These are phyloP conservation scores for Globisporangium apiculatum DNA, from an alignment of 352 stramenopile species.

Conservation along the genomic window DNA sequence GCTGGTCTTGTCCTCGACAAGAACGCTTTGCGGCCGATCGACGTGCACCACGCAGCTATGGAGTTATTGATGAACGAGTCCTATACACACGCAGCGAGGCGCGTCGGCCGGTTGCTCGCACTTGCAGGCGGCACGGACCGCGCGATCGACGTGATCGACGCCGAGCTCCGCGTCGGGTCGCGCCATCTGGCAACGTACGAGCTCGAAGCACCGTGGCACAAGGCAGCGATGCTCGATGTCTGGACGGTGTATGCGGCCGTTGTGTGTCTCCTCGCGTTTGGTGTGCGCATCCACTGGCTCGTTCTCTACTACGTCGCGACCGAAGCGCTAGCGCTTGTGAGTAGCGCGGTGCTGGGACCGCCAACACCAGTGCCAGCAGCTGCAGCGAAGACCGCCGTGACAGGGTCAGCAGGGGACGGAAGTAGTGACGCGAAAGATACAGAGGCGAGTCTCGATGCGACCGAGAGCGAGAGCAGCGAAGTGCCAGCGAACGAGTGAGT, in stretches of 20 bases:
- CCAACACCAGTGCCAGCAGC: neutral
- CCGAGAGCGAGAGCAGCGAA: slow-evolving; percentile 4
- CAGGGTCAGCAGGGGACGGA: neutral
- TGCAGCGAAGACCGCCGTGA: neutral
- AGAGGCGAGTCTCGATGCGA: neutral
- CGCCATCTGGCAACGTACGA: slow-evolving; percentile 65
- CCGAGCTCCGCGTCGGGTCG: slow-evolving; percentile 45
- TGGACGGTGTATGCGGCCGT: slow-evolving; percentile 69
- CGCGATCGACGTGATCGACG: slow-evolving; percentile 65
- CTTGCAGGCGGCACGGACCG: slow-evolving; percentile 53
- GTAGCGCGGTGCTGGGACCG: slow-evolving; percentile 36
- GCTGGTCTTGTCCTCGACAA: slow-evolving; percentile 70
- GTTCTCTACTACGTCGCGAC: slow-evolving; percentile 55
- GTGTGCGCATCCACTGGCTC: slow-evolving; percentile 59
- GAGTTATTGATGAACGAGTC: slow-evolving; percentile 43
- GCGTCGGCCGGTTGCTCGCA: slow-evolving; percentile 48
- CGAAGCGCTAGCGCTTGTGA: slow-evolving; percentile 29
- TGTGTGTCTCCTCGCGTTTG: slow-evolving; percentile 57
- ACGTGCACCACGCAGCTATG: slow-evolving; percentile 44
- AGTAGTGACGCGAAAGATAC: neutral
- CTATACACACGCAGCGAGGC: slow-evolving; percentile 32
- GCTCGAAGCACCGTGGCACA: slow-evolving; percentile 66
- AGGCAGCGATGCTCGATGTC: slow-evolving; percentile 69
- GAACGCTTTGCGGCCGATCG: slow-evolving; percentile 43
- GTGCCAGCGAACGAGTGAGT: neutral